Conservation (phyloP, 768 basidiomycete species). For the Suillus americanus region DNA sequence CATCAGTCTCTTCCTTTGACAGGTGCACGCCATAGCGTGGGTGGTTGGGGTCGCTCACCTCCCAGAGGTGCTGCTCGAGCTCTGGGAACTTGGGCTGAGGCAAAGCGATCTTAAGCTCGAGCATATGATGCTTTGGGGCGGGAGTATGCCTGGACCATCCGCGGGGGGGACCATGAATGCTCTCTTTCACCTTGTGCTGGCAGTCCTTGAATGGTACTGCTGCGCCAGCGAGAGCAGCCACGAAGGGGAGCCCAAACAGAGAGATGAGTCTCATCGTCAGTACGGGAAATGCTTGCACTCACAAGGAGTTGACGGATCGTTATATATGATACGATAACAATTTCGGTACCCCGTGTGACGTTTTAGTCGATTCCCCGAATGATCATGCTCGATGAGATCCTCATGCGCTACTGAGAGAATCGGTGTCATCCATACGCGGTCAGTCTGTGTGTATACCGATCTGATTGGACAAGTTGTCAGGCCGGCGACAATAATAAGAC, state of each 20-base stretch:
- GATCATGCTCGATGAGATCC: no score
- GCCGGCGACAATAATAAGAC: no score
- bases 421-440: no score
- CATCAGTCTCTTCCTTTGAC: slow-evolving; percentile 65
- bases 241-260: slow-evolving; percentile 4
- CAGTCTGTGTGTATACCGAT: no score
- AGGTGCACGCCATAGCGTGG: slow-evolving; percentile 56
- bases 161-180: slow-evolving; percentile 39
- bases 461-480: no score
- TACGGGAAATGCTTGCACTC: slow-evolving; percentile 17
- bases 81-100: slow-evolving; percentile 49
- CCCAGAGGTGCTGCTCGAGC: slow-evolving; percentile 53
- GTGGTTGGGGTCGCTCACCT: slow-evolving; percentile 58
- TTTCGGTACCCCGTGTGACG: not conserved
- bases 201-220: slow-evolving; percentile 13
- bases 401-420: no score
- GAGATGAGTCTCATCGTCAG: not conserved
- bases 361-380: not conserved
- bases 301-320: not conserved
- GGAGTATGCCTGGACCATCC: slow-evolving; percentile 47
- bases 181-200: slow-evolving; percentile 48
- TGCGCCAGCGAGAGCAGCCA: slow-evolving; percentile 14
- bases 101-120: slow-evolving; percentile 59
- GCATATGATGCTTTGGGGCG: slow-evolving; percentile 44
- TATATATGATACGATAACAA: not conserved